A percentile compares a stretch with the other conserved stretches of the same genome.
Evolutionary conservation across 2,329 filamentous ascomycete species (phyloP).

Genomic region (Fusarium chuoi): DNA sequence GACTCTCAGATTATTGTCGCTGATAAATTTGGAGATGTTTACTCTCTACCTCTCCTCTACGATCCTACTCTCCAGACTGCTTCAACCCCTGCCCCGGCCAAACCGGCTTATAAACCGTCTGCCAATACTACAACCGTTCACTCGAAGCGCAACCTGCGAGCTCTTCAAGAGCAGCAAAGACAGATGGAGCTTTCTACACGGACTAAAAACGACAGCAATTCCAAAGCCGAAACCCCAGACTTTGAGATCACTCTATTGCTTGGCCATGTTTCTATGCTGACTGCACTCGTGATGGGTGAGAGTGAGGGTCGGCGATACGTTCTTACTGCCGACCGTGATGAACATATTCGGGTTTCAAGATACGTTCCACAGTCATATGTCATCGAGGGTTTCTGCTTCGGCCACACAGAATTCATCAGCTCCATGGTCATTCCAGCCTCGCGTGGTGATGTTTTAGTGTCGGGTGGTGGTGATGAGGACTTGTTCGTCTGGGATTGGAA

Average conservation of each 20-base stretch:
- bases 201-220: constrained; percentile 40
- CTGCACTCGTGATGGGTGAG: constrained; percentile 70
- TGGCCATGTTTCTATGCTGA: constrained; percentile 95
- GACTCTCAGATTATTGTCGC: constrained; percentile 81
- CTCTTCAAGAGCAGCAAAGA: constrained; percentile 68
- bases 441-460: constrained; percentile 74
- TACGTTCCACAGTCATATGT: constrained; percentile 85
- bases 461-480: constrained; percentile 85
- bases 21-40: constrained; percentile 98
- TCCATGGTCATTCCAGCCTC: constrained; percentile 73
- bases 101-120: constrained; percentile 55
- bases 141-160: constrained; percentile 70
- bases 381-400: constrained; percentile 89
- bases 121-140: constrained; percentile 71
- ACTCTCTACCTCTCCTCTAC: constrained; percentile 76
- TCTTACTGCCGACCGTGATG: constrained; percentile 66
- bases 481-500: constrained; percentile 88
- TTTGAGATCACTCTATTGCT: constrained; percentile 85
- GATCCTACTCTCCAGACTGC: constrained; percentile 27
- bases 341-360: constrained; percentile 88
- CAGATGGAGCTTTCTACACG: constrained; percentile 51
- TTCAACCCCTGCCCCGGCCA: constrained; percentile 36
- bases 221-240: constrained; percentile 52
- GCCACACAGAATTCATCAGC: constrained; percentile 86
- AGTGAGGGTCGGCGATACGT: constrained; percentile 59